phyloP scores from a whole-genome alignment of 306 rosid species.

The Gastrolobium villosum region DNA sequence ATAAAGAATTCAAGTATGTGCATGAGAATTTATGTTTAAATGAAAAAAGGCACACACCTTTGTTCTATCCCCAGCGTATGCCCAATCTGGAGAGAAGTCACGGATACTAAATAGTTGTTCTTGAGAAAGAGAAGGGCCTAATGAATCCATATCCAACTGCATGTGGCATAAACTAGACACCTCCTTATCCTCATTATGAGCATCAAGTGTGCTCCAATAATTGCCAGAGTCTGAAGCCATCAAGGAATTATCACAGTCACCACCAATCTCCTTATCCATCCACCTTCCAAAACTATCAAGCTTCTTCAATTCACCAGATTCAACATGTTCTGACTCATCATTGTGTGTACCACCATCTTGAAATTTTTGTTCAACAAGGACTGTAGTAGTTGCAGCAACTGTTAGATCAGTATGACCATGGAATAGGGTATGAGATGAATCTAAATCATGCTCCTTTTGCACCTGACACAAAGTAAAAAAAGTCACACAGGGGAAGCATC shows the following conservation, averaged over 20 bases:
- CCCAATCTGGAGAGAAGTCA: slow-evolving; percentile 83
- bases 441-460: slow-evolving; percentile 49
- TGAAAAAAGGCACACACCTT: slow-evolving; percentile 57
- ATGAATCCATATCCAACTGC: slow-evolving; percentile 69
- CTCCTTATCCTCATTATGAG: slow-evolving; percentile 68
- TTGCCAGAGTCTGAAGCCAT: slow-evolving; percentile 77
- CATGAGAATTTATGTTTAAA: slow-evolving; percentile 21
- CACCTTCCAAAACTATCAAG: slow-evolving; percentile 83
- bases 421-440: slow-evolving; percentile 41
- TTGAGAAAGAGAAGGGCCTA: slow-evolving; percentile 78
- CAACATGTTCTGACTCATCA: slow-evolving; percentile 41
- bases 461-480: slow-evolving; percentile 47
- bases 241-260: slow-evolving; percentile 73
- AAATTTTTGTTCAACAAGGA: slow-evolving; percentile 47
- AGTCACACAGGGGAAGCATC: slow-evolving; percentile 32
- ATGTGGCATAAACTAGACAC: slow-evolving; percentile 72
- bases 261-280: slow-evolving; percentile 85
- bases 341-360: slow-evolving; percentile 41
- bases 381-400: slow-evolving; percentile 37
- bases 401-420: slow-evolving; percentile 48
- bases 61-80: slow-evolving; percentile 70
- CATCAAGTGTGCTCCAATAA: slow-evolving; percentile 71
- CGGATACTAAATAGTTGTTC: slow-evolving; percentile 73
- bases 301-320: slow-evolving; percentile 63
- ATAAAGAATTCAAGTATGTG: slow-evolving; percentile 36